Percentiles rank a stretch among this genome's conserved stretches.
phyloP scores from a whole-genome alignment of 2,329 filamentous ascomycete genomes.

The Diaporthe velutina region DNA sequence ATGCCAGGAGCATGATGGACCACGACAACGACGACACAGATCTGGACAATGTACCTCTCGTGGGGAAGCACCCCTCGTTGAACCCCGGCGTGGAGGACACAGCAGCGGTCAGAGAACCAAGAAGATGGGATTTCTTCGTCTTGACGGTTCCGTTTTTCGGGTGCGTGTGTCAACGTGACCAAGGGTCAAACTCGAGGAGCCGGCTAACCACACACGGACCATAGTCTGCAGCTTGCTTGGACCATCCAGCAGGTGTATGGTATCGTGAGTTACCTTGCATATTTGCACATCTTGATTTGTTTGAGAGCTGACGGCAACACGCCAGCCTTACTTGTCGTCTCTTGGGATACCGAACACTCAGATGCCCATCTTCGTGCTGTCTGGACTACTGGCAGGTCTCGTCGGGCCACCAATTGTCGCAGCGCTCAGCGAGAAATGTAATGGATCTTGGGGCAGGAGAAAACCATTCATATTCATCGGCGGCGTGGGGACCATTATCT shows the following conservation, averaged over 20 bases:
- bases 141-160: slow-evolving; percentile 13
- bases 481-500: slow-evolving; percentile 4
- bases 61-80: neutral
- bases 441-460: neutral
- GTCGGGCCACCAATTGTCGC: slow-evolving; percentile 16
- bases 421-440: neutral
- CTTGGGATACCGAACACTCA: slow-evolving; percentile 17
- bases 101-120: neutral
- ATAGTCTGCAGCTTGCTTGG: slow-evolving; percentile 21
- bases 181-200: neutral
- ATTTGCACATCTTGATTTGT: neutral
- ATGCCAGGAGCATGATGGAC: neutral
- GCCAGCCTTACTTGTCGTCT: slow-evolving; percentile 10
- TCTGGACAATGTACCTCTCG: neutral
- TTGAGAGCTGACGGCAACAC: neutral
- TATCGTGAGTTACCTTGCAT: neutral
- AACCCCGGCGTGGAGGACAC: neutral
- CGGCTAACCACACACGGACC: neutral
- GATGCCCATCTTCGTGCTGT: slow-evolving; percentile 16
- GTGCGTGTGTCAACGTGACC: neutral
- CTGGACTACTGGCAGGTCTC: slow-evolving; percentile 13
- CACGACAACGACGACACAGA: neutral
- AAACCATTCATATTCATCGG: slow-evolving; percentile 11
- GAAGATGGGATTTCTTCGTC: slow-evolving; percentile 18
- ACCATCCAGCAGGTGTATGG: slow-evolving; percentile 19